phyloP scores from a whole-genome alignment of 192 early-diverging fungal genomes.

The Irineochytrium annulatum region DNA sequence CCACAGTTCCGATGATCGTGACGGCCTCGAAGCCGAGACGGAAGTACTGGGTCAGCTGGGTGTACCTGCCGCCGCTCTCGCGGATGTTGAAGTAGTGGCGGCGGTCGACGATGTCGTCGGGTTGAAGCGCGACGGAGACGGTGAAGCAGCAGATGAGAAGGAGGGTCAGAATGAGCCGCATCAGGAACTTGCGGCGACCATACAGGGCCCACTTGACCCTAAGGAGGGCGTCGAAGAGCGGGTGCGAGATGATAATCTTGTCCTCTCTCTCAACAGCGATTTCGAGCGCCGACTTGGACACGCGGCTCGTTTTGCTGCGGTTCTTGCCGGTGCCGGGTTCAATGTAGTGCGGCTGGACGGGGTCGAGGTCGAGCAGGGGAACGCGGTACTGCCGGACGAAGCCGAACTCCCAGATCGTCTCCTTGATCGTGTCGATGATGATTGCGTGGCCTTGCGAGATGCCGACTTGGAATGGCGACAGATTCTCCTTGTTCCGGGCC shows the following conservation, averaged over 20 bases:
- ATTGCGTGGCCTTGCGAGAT: background rate
- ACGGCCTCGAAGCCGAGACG: constrained; percentile 9
- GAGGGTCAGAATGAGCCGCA: constrained; percentile 2
- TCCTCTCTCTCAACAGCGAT: constrained; percentile 20
- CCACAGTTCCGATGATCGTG: constrained; percentile 7
- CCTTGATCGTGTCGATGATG: constrained; percentile 17
- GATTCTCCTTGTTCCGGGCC: constrained; percentile 18
- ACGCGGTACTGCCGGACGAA: constrained; percentile 14
- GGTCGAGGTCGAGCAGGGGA: constrained; percentile 16
- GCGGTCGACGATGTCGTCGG: background rate
- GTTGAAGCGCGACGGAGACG: constrained; percentile 8
- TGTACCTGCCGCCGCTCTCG: too few relatives aligned
- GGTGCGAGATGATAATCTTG: constrained; percentile 15
- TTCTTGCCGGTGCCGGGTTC: constrained; percentile 16
- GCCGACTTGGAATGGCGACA: constrained; percentile 21
- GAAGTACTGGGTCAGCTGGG: too few relatives aligned
- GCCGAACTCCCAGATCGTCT: constrained; percentile 22
- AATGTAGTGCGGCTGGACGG: too few relatives aligned
- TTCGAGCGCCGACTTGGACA: constrained; percentile 14
- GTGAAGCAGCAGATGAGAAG: constrained; percentile 6
- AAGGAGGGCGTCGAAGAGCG: constrained; percentile 16
- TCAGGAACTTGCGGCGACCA: constrained; percentile 12
- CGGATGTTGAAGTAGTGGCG: background rate
- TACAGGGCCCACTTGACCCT: constrained; percentile 29
- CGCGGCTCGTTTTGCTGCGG: background rate